These are phyloP conservation scores for Phanerochaete sordida DNA, from an alignment of 768 basidiomycete species.

Conservation along the genomic window DNA sequence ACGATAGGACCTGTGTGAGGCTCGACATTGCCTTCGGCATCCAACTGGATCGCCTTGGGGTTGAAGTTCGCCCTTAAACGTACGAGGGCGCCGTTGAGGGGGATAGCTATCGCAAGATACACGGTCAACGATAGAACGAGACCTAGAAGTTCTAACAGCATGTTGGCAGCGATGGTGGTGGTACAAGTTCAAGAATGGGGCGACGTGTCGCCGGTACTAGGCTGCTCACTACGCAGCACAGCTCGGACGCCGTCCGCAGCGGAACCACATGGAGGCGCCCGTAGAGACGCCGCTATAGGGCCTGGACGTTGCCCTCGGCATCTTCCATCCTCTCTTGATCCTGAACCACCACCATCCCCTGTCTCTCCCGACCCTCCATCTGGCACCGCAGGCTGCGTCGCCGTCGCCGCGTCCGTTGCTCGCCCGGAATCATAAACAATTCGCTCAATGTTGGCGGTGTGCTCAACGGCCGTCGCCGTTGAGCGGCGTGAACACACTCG, in stretches of 20 bases:
- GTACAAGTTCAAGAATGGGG: background rate
- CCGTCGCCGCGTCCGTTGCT: too few relatives aligned
- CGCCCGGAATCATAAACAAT: too few relatives aligned
- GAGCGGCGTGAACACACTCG: too few relatives aligned
- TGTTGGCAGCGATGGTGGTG: conserved; percentile 11
- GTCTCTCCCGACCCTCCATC: background rate
- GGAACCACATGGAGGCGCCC: background rate
- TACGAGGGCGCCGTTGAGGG: conserved; percentile 56
- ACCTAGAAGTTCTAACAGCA: conserved; percentile 26
- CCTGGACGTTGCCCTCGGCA: conserved; percentile 5
- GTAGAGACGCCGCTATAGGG: conserved; percentile 4
- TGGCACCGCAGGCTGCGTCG: too few relatives aligned
- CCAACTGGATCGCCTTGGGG: conserved; percentile 79
- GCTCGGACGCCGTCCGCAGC: background rate
- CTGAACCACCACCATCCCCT: conserved; percentile 26
- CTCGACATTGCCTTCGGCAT: conserved; percentile 71
- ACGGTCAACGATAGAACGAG: conserved; percentile 54
- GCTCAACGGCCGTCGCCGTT: too few relatives aligned
- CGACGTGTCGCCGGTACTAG: background rate
- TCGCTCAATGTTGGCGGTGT: too few relatives aligned
- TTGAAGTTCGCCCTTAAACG: conserved; percentile 81
- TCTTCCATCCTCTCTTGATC: conserved; percentile 22
- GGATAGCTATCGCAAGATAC: conserved; percentile 52
- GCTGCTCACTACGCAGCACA: conserved; percentile 1
- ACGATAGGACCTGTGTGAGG: conserved; percentile 75